Conservation (phyloP, 139 green algal species). For the Tetratostichococcus sp. region DNA sequence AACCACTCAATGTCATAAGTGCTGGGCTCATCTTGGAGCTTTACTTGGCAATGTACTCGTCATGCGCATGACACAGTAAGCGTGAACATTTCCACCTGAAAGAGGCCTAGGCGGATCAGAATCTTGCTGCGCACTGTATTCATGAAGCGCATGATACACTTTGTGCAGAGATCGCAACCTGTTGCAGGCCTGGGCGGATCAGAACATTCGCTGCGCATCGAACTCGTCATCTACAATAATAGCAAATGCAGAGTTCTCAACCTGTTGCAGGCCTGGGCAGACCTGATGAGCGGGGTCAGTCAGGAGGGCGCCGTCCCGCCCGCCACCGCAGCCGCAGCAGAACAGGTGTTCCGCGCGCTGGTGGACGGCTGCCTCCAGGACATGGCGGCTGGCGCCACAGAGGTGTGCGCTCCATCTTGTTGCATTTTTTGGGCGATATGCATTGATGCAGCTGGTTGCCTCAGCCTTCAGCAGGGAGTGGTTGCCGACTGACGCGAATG, state of each 20-base stretch:
- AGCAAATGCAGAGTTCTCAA: background rate
- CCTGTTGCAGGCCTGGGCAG: slow-evolving; percentile 23
- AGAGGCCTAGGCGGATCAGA: too few species aligned
- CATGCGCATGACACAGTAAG: too few species aligned
- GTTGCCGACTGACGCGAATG: too few species aligned
- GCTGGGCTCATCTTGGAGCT: slow-evolving; percentile 15
- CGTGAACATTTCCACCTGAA: too few species aligned
- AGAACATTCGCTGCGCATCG: too few species aligned
- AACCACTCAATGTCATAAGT: background rate
- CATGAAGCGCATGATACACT: too few species aligned
- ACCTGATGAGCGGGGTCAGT: slow-evolving; percentile 10
- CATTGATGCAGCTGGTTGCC: too few species aligned
- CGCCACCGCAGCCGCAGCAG: slow-evolving; percentile 14
- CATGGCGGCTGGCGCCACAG: slow-evolving; percentile 44
- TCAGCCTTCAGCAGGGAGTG: too few species aligned
- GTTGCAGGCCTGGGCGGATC: slow-evolving; percentile 30
- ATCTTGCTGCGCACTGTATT: too few species aligned
- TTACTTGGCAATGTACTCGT: background rate
- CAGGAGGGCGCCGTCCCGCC: background rate
- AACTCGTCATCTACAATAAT: too few species aligned
- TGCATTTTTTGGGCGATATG: too few species aligned
- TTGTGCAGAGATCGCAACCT: background rate
- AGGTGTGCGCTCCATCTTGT: slow-evolving; percentile 44
- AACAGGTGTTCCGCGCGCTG: slow-evolving; percentile 35
- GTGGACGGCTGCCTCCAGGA: slow-evolving; percentile 41